A percentile compares a stretch with the other conserved stretches of the same genome.
phyloP scores from a whole-genome alignment of 352 stramenopile species.

The Thraustochytrium sp. region DNA sequence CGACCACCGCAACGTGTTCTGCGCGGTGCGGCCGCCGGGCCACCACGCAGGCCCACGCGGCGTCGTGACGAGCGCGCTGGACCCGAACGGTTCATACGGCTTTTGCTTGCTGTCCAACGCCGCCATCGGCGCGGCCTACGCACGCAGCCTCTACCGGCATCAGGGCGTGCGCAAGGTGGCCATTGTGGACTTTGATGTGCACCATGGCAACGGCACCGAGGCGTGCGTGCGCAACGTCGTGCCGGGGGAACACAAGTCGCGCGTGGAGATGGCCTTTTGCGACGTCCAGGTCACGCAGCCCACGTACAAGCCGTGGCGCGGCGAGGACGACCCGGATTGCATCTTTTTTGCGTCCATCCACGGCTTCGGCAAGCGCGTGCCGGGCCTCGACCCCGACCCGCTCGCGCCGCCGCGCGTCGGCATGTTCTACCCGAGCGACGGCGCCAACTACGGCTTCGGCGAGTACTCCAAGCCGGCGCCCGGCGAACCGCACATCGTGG shows the following conservation, averaged over 20 bases:
- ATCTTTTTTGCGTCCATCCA: slow-evolving; percentile 88
- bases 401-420: not conserved
- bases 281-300: slow-evolving; percentile 46
- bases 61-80: slow-evolving; percentile 51
- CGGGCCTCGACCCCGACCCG: slow-evolving; percentile 21
- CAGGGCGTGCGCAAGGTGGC: slow-evolving; percentile 98
- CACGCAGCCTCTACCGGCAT: slow-evolving; percentile 74
- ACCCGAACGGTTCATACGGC: slow-evolving; percentile 58
- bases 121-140: slow-evolving; percentile 83
- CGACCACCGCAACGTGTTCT: slow-evolving; percentile 89
- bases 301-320: slow-evolving; percentile 92
- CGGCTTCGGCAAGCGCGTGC: slow-evolving; percentile 47
- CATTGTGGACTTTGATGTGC: slow-evolving; percentile 97
- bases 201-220: slow-evolving; percentile 96
- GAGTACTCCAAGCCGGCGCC: not conserved
- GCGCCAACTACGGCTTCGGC: slow-evolving; percentile 20
- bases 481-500: slow-evolving; percentile 9
- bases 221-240: slow-evolving; percentile 86
- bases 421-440: slow-evolving; percentile 42
- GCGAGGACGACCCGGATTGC: slow-evolving; percentile 83
- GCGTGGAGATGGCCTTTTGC: slow-evolving; percentile 63
- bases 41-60: slow-evolving; percentile 63
- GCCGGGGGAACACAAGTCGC: slow-evolving; percentile 68
- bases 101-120: slow-evolving; percentile 96
- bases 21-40: slow-evolving; percentile 87